Evolutionary conservation across 225 moss, liverwort and hornwort species (phyloP).

Genomic region (Takakia lepidozioides): DNA sequence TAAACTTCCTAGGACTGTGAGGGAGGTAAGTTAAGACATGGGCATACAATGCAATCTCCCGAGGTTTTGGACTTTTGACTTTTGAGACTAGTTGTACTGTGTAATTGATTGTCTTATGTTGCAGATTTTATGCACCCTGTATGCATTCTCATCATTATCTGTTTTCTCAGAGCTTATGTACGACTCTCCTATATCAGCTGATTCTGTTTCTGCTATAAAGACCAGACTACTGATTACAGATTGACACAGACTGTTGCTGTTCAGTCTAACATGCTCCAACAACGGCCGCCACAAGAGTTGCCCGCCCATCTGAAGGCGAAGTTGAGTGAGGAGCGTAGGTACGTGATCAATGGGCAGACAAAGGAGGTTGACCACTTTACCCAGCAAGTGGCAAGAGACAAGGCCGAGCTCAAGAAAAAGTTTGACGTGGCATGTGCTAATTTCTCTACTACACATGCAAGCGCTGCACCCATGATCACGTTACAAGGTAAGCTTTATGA

Average conservation of each 20-base stretch:
- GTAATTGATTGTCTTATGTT: background rate
- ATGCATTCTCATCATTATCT: background rate
- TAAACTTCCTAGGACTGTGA: no score
- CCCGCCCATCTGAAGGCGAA: conserved; percentile 6
- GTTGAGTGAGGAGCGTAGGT: conserved; percentile 1
- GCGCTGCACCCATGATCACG: conserved; percentile 3
- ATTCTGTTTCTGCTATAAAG: conserved; percentile 9
- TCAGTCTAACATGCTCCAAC: conserved; percentile 9
- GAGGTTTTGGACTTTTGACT: no score
- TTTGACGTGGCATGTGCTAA: conserved; percentile 8
- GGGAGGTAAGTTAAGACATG: no score
- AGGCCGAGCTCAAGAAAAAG: conserved; percentile 13
- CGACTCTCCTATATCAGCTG: background rate
- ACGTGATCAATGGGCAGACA: conserved; percentile 13
- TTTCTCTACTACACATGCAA: conserved; percentile 3
- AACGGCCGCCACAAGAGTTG: conserved; percentile 11
- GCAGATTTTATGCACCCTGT: no score
- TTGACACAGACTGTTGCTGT: conserved; percentile 12
- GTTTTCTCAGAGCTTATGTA: background rate
- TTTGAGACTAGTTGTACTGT: conserved; percentile 19
- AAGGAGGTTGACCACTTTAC: conserved; percentile 15
- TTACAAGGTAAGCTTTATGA: conserved; percentile 8
- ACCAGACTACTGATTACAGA: conserved; percentile 21
- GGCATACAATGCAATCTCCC: no score
- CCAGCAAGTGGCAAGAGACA: conserved; percentile 5